A percentile compares a stretch with the other conserved stretches of the same genome.
phyloP scores from a whole-genome alignment of 2,329 filamentous ascomycete genomes.

The Pyricularia sp. region DNA sequence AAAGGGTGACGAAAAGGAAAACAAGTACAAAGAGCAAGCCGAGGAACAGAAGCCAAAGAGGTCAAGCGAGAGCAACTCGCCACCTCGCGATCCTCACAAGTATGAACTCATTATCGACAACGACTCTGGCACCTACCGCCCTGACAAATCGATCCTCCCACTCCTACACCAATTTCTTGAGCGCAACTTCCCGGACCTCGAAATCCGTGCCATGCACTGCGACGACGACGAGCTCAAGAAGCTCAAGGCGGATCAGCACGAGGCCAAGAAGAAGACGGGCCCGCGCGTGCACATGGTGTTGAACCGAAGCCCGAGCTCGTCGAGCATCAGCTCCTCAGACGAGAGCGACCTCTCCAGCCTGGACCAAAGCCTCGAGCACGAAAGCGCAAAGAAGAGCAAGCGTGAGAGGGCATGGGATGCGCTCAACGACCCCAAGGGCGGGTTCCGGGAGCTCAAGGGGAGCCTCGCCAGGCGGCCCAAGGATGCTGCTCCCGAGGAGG shows the following conservation, averaged over 20 bases:
- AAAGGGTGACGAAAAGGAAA: too few relatives aligned
- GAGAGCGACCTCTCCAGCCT: constrained; percentile 41
- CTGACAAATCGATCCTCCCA: constrained; percentile 68
- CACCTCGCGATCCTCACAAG: constrained; percentile 37
- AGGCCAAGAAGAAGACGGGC: constrained; percentile 52
- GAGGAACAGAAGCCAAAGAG: neutral
- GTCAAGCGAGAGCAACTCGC: constrained; percentile 31
- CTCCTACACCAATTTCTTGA: constrained; percentile 61
- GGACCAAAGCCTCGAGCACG: constrained; percentile 25
- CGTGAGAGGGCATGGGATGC: constrained; percentile 41
- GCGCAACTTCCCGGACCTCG: constrained; percentile 66
- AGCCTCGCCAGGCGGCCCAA: neutral
- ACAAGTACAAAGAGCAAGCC: neutral
- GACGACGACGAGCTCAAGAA: constrained; percentile 64
- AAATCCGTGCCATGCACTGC: constrained; percentile 66
- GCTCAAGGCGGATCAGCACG: constrained; percentile 68
- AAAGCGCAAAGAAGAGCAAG: constrained; percentile 28
- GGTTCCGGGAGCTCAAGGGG: neutral
- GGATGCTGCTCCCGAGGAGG: neutral
- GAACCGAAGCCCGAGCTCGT: constrained; percentile 41
- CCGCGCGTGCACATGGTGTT: constrained; percentile 42
- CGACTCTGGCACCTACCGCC: constrained; percentile 87
- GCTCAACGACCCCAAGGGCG: constrained; percentile 33
- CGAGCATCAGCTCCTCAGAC: constrained; percentile 40
- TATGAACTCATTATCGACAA: constrained; percentile 95